phyloP scores from a whole-genome alignment of 192 early-diverging fungal genomes.

The Coemansia sp. region DNA sequence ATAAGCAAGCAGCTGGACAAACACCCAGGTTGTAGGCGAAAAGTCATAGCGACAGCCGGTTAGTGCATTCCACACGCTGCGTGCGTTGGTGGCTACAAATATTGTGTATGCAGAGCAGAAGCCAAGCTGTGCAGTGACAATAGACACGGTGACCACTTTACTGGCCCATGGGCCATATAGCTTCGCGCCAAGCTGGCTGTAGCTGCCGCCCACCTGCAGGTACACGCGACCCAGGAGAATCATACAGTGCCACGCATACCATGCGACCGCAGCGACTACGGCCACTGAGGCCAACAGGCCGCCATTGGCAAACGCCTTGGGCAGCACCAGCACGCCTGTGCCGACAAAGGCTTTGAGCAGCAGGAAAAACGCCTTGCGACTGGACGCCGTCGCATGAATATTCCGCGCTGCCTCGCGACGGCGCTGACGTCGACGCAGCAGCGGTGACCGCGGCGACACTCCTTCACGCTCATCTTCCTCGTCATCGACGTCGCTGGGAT shows the following conservation, averaged over 20 bases:
- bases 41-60: slow-evolving; percentile 63
- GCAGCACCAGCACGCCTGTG: slow-evolving; percentile 72
- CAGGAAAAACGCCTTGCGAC: slow-evolving; percentile 73
- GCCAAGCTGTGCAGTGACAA: slow-evolving; percentile 77
- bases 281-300: slow-evolving; percentile 64
- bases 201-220: slow-evolving; percentile 59
- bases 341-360: slow-evolving; percentile 82
- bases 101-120: slow-evolving; percentile 89
- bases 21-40: slow-evolving; percentile 71
- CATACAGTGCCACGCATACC: slow-evolving; percentile 65
- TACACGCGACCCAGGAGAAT: slow-evolving; percentile 65
- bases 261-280: slow-evolving; percentile 58
- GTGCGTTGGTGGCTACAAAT: slow-evolving; percentile 84
- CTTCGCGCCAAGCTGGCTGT: slow-evolving; percentile 66
- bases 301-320: slow-evolving; percentile 75
- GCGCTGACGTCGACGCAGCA: slow-evolving; percentile 13
- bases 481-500: slow-evolving; percentile 76
- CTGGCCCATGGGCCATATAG: slow-evolving; percentile 65
- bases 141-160: slow-evolving; percentile 63
- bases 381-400: slow-evolving; percentile 58
- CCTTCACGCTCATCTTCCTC: slow-evolving; percentile 41
- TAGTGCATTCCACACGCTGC: slow-evolving; percentile 66
- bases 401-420: slow-evolving; percentile 24
- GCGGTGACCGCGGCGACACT: slow-evolving; percentile 31
- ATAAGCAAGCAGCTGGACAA: slow-evolving; percentile 72